Evolutionary conservation across 2,329 filamentous ascomycete genomes (phyloP), one percentile per base, ranked within the genome.

Genomic region (Talaromyces sp.): DNA sequence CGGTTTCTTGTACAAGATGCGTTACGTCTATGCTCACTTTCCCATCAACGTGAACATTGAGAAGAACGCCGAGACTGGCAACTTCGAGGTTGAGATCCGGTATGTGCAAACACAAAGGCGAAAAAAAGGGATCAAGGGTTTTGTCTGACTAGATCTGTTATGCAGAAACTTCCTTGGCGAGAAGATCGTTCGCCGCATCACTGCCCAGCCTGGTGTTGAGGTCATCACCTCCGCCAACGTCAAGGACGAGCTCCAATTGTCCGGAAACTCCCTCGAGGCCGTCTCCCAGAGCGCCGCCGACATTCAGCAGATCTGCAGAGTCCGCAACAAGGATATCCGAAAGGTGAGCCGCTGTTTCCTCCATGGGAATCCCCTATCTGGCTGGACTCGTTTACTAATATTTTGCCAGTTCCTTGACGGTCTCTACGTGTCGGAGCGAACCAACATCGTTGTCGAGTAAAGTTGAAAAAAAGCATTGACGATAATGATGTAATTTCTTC

Each of bases 291-390:
- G 90, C 80, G 95, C 95, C 73, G 95, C 95, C 84, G 95, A 99
- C 83, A 97, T 99, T 82, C 95, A 99, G 88, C 95, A 99, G 85
- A 93, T 95, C 85, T 99, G 95, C 93, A 89, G 89, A 85, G 95
- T 99, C 84, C 90, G 93, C 83, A 99, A 99, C 92, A 99, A 99
- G 93, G 95, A 99, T 97, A 99, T 99, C 87, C 93, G 96, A 86
- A 97, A 97, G 91, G 90, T 93, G 79, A 73, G 83, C 52, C n/a
- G 4, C n/a, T 22, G 10, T 22, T 22, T 8, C 37, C 31, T 22
- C 3, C 2, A 56, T 7, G 11, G 1, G 10, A 27, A 14, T 56
- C 7, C 7, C 3, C 16, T 2, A 27, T 35, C 8, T 35, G 14
- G 14, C 50, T 54, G 33, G 41, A 35, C 33, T 27, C 8, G 58